Evolutionary conservation across 2,329 filamentous ascomycete species (phyloP).

Genomic region (Verruconis gallopava): DNA sequence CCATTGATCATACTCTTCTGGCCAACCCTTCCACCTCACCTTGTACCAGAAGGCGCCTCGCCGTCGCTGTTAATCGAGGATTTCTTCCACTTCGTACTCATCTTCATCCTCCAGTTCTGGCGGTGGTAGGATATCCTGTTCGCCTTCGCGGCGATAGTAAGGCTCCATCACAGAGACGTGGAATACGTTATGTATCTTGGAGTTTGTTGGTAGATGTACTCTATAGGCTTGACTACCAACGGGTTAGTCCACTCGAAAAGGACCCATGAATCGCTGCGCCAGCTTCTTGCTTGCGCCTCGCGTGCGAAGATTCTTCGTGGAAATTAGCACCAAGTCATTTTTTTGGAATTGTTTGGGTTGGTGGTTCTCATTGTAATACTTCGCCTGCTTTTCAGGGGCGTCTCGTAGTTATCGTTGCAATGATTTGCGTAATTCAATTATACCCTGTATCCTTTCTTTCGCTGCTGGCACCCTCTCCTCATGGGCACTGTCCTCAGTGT

Average conservation of each 20-base stretch:
- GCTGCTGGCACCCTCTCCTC: not conserved
- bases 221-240: not conserved
- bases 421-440: not conserved
- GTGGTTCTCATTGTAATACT: not conserved
- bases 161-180: not conserved
- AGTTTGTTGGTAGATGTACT: not conserved
- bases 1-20: not conserved
- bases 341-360: not conserved
- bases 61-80: not conserved
- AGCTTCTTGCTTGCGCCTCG: not conserved
- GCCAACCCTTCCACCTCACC: not conserved
- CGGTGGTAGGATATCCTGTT: conserved; percentile 1
- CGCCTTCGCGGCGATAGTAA: not conserved
- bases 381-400: not conserved
- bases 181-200: not conserved
- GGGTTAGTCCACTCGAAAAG: not conserved
- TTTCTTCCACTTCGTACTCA: conserved; percentile 2
- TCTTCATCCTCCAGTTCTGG: not conserved
- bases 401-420: not conserved
- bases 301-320: not conserved
- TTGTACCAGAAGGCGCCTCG: not conserved
- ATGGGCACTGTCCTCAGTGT: too few relatives aligned
- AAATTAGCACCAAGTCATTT: not conserved
- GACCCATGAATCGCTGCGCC: not conserved
- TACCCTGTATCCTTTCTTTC: not conserved